Base-by-base conservation (phyloP, 805 yeast genomes). In the Starmerella geochares region DNA sequence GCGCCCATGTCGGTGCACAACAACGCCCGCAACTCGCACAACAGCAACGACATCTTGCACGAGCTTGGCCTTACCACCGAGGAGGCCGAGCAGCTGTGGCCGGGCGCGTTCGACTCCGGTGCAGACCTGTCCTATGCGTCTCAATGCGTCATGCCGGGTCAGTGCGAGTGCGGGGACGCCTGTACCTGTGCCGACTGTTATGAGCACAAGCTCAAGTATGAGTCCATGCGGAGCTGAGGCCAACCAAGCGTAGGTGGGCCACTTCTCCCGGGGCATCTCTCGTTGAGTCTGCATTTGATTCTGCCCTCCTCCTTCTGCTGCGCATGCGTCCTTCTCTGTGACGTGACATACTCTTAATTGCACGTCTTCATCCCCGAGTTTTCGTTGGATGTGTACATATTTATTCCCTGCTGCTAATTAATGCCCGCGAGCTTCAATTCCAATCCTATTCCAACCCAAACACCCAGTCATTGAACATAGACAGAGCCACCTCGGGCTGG, bases 391-490 rank as follows among this genome's bases (percentile, higher is more conserved):
- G 20, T 33, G 39, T 44, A 33, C 40, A 32, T 44, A 44, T 20
- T 17, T 16, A 33, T 33, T 33, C 17, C n/a, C n/a, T n/a, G n/a
- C n/a, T n/a, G n/a, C n/a, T n/a, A n/a, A n/a, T n/a, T 25, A 25
- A 25, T 10, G 28, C 28, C 28, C 6, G 28, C 6, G 28, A 10
- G 10, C 28, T 25, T 25, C n/a, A 25, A 4, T 29, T 4, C 33
- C n/a, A 4, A 19, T n/a, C 19, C 19, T 19, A 36, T 19, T 36
- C 39, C 9, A 36, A 14, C 7, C n/a, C 25, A 8, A 6, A 11
- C 5, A 85, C 67, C 96, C 96, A 88, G 63, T 81, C 74, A 71
- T 86, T 83, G 54, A 88, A 77, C 86, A 87, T 80, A 51, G 79
- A 86, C 56, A 84, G 72, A 3, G 94, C 70, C 59, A 74, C 73